Base-by-base conservation (phyloP, 305 asterid genomes). In the Fraxinus nigra region DNA sequence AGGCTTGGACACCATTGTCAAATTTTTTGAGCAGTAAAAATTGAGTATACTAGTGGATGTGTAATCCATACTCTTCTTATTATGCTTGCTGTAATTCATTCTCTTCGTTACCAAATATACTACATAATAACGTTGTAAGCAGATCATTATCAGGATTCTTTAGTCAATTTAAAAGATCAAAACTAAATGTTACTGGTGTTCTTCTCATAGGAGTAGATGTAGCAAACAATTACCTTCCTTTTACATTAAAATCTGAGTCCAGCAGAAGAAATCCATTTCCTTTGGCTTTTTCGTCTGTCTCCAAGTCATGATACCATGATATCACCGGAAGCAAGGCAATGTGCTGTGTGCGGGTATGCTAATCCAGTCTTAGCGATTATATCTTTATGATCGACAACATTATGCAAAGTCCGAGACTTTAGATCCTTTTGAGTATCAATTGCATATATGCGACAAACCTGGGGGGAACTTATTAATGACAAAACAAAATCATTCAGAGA, bases 251-350 rank as follows among this genome's bases (percentile, higher is more conserved):
- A 32, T 92, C 95, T 0, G 94, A 88, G 85, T 96, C 99, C 32
- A 96, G 95, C 86, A 96, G 85, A 79, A 96, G 98, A 87, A 96
- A 96, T 35, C 98, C 98, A 75, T 88, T 96, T 79, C 99, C 98
- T 80, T 93, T 88, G 1, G 98, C 97, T 0, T 96, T 94, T 85
- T 98, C 99, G 84, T 96, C 89, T 93, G 76, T 94, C 98, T 76
- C 99, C 99, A 16, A 96, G 98, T 46, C 98, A 94, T 3, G 99
- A 96, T 14, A 96, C 94, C 99, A 96, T 90, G 80, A 94, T 94
- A 1, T 96, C 98, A 67, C 98, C 98, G 11, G 99, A 90, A 20
- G 98, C 98, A 13, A 96, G 98, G 86, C 99, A 96, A 86, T 96
- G 99, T 78, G 98, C 95, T 0, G 98, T 94, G 90, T 94, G 99